Conservation (phyloP, 768 basidiomycete species). For the Trametes meyenii region DNA sequence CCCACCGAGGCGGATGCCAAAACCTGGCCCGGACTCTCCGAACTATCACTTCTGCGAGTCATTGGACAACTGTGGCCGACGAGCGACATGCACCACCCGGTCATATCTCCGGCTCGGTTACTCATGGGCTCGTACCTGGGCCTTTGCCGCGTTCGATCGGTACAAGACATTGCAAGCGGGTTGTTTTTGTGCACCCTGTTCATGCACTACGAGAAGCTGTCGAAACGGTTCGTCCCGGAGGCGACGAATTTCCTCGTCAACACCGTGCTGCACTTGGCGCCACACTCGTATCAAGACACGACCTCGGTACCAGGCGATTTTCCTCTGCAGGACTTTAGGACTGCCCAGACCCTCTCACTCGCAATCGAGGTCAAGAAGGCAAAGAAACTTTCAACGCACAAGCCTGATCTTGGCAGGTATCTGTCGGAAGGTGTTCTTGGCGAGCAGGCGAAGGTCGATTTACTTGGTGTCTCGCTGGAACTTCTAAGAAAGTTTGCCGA, state of each 20-base stretch:
- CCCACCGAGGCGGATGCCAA: conserved; percentile 60
- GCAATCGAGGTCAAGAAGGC: conserved; percentile 45
- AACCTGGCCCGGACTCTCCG: conserved; percentile 88
- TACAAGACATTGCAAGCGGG: conserved; percentile 80
- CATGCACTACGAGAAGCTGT: conserved; percentile 80
- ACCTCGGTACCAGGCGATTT: conserved; percentile 67
- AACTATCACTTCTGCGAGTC: conserved; percentile 79
- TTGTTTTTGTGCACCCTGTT: conserved; percentile 88
- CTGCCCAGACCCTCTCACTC: conserved; percentile 46
- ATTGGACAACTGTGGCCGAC: conserved; percentile 89
- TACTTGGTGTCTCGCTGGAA: conserved; percentile 62
- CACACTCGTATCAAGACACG: conserved; percentile 52
- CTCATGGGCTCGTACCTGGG: conserved; percentile 92
- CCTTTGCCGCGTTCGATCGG: conserved; percentile 74
- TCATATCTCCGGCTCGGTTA: conserved; percentile 82
- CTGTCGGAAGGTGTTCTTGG: conserved; percentile 32
- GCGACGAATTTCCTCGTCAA: conserved; percentile 81
- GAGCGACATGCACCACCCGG: conserved; percentile 90
- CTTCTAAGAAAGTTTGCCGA: conserved; percentile 72
- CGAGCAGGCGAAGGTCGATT: conserved; percentile 74
- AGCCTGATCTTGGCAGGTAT: conserved; percentile 51
- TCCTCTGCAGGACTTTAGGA: conserved; percentile 69
- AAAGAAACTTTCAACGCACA: conserved; percentile 42
- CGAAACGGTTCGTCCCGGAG: conserved; percentile 89
- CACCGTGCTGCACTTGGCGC: conserved; percentile 71